These are phyloP conservation scores for Blastobotrys terrestris DNA, from an alignment of 805 yeast species.

Conservation along the genomic window DNA sequence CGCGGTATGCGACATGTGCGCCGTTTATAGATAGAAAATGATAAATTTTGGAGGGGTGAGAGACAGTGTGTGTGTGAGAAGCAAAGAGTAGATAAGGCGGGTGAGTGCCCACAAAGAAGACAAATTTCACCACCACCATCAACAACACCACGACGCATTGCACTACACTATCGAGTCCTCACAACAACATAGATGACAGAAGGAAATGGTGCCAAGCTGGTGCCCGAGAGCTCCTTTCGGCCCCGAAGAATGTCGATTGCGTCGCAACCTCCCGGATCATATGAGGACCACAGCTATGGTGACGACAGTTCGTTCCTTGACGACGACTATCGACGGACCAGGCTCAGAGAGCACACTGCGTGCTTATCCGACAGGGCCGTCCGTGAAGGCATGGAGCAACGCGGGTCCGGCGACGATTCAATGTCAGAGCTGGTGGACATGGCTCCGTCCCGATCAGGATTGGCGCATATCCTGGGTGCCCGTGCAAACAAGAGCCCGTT, in stretches of 20 bases:
- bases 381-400: conserved; percentile 16
- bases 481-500: neutral
- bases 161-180: too few species aligned
- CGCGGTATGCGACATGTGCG: neutral
- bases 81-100: neutral
- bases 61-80: too few species aligned
- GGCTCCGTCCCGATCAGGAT: neutral
- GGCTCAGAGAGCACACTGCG: conserved; percentile 19
- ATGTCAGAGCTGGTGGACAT: neutral
- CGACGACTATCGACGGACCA: neutral
- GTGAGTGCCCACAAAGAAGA: neutral
- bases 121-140: neutral
- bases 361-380: conserved; percentile 19
- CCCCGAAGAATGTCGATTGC: neutral
- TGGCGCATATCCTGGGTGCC: neutral
- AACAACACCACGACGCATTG: too few species aligned
- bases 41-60: neutral
- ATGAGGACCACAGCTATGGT: neutral
- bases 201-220: neutral
- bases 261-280: neutral
- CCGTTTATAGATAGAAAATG: neutral
- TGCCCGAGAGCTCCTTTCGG: neutral
- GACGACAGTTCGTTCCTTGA: neutral
- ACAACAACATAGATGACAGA: neutral
- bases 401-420: neutral